Evolutionary conservation across 768 basidiomycete species (phyloP), one percentile per base, ranked within the genome.

Genomic region (Boletus fagicola): DNA sequence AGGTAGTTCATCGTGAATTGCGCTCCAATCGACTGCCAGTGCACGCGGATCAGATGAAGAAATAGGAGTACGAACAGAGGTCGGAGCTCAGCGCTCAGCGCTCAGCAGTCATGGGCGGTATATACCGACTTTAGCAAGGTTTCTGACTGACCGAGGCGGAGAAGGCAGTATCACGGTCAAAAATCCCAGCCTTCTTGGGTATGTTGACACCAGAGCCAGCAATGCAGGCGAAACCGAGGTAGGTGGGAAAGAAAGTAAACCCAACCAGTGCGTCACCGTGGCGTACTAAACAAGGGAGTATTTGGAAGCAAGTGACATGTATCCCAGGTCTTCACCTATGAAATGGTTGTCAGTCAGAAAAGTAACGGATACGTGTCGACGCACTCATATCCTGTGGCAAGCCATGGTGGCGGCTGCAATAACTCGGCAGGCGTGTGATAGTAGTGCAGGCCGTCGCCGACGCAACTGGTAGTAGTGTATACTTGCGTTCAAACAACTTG

Each of bases 41-140:
- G 33, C 18, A 53, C n/a, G 61, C 55, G 62, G 44, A 69, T 66
- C 64, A 57, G 45, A 55, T 46, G 49, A 54, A 62, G 58, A 60
- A 53, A 61, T 35, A 56, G 55, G 59, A 53, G 58, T 4, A 58
- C 28, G 45, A 60, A 60, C 60, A 49, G 52, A 46, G 56, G 12
- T 28, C 30, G 35, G 35, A 36, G 28, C 61, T 63, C 61, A 53
- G 58, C 38, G 28, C 61, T 63, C 61, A 53, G 58, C 38, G 40
- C 44, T 30, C 15, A 26, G 51, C 31, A 36, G 30, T 7, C 8
- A 28, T 42, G 40, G 42, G n/a, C 38, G 33, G 33, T 44, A 31
- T 49, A n/a, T n/a, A n/a, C n/a, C n/a, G 18, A 56, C 24, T 47
- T 40, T 9, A 20, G 43, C 36, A 53, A 39, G 18, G 22, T n/a